Conservation (phyloP, 495 filamentous ascomycete species). For the Tuber calosporum region DNA sequence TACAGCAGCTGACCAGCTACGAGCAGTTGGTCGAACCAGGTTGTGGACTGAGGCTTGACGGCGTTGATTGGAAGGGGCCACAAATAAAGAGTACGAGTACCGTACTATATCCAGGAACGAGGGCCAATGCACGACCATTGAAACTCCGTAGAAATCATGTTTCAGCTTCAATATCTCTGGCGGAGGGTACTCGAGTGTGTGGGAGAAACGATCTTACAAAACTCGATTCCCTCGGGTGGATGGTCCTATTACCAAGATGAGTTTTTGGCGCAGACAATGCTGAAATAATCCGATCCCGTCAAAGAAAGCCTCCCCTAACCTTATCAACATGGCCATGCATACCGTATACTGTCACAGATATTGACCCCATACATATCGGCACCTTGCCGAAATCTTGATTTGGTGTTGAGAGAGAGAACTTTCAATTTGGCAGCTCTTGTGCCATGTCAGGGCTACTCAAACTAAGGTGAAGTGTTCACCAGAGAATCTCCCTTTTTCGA, state of each 20-base stretch:
- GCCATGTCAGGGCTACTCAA: conserved; percentile 15
- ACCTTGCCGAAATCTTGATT: conserved; percentile 20
- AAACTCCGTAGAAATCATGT: conserved; percentile 18
- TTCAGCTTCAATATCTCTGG: conserved; percentile 15
- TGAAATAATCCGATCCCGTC: not conserved
- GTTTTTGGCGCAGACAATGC: not conserved
- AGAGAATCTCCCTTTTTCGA: conserved; percentile 23
- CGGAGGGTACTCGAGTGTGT: conserved; percentile 7
- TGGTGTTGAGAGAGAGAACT: conserved; percentile 1
- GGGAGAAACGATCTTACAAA: conserved; percentile 4
- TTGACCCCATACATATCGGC: conserved; percentile 8
- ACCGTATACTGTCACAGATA: not conserved
- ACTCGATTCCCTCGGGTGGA: not conserved
- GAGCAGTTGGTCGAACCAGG: conserved; percentile 9
- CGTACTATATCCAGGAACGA: conserved; percentile 13
- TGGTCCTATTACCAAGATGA: not conserved
- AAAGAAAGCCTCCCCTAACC: conserved; percentile 6
- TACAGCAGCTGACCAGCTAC: conserved; percentile 19
- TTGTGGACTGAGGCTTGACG: not conserved
- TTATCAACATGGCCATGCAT: conserved; percentile 8
- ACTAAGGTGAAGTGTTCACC: conserved; percentile 14
- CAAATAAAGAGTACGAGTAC: not conserved
- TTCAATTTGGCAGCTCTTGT: conserved; percentile 12
- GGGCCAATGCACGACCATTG: conserved; percentile 12
- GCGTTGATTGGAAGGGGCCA: not conserved